These are phyloP conservation scores for Stenocarpella maydis DNA, from an alignment of 2,329 filamentous ascomycete species.

Conservation along the genomic window DNA sequence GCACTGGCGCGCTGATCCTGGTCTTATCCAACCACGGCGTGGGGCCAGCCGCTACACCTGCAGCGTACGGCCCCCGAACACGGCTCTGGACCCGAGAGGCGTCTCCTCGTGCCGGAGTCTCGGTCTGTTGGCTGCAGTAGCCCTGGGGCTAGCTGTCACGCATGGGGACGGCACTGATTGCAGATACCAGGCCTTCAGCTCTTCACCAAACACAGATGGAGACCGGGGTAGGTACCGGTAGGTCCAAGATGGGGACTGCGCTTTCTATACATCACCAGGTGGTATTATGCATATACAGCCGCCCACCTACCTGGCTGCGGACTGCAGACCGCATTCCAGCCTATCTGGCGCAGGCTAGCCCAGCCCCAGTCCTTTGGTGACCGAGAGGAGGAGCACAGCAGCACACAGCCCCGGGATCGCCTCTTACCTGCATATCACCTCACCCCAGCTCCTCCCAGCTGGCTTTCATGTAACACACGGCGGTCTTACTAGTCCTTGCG, in stretches of 20 bases:
- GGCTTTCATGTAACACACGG: slow-evolving; percentile 17
- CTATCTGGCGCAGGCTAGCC: slow-evolving; percentile 6
- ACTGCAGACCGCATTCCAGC: slow-evolving; percentile 3
- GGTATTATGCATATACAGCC: not conserved
- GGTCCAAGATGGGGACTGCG: not conserved
- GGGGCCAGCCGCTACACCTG: slow-evolving; percentile 15
- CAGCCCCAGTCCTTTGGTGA: slow-evolving; percentile 16
- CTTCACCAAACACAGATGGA: too few relatives aligned
- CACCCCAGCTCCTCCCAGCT: slow-evolving; percentile 23
- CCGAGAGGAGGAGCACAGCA: slow-evolving; percentile 25
- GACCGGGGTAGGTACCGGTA: not conserved
- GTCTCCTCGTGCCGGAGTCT: slow-evolving; percentile 5
- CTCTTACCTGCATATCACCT: slow-evolving; percentile 27
- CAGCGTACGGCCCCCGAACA: slow-evolving; percentile 33
- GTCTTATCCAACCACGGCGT: slow-evolving; percentile 25
- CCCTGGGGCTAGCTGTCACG: not conserved
- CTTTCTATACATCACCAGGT: not conserved
- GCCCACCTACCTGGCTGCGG: slow-evolving; percentile 3
- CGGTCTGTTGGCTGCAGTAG: slow-evolving; percentile 13
- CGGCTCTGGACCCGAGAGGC: slow-evolving; percentile 22
- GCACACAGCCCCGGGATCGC: slow-evolving; percentile 30
- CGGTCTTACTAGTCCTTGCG: slow-evolving; percentile 3
- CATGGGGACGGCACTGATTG: not conserved
- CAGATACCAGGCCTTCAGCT: slow-evolving; percentile 6
- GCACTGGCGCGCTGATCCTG: slow-evolving; percentile 1